phyloP scores from a whole-genome alignment of 176 grass and related monocot genomes.

The barley (Hordeum vulgare) region DNA sequence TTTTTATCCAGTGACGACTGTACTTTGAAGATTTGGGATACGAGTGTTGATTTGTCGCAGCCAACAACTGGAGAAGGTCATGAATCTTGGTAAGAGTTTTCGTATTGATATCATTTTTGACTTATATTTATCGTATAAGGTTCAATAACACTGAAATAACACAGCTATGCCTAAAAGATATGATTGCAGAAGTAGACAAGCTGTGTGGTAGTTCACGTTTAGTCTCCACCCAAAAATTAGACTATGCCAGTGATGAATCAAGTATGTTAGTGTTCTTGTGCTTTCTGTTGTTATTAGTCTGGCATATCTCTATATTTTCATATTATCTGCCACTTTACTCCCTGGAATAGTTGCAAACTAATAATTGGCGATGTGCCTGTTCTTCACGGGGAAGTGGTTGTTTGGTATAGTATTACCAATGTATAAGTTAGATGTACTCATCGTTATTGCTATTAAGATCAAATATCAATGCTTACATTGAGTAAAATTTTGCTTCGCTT shows the following conservation, averaged over 20 bases:
- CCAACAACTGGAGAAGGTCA: conserved; percentile 32
- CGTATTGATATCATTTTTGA: background rate
- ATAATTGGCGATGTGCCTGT: background rate
- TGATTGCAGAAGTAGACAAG: background rate
- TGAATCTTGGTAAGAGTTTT: conserved; percentile 63
- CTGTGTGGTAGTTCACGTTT: background rate
- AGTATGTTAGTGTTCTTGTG: background rate
- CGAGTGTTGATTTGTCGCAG: conserved; percentile 51
- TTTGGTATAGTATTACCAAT: background rate
- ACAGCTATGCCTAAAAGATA: background rate
- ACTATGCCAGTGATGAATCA: background rate
- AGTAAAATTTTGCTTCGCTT: background rate
- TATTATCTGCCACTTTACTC: background rate
- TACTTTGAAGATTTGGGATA: conserved; percentile 90
- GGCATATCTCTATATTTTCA: background rate
- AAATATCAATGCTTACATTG: background rate
- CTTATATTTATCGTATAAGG: background rate
- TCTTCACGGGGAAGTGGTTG: conserved; percentile 6
- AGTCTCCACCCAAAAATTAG: background rate
- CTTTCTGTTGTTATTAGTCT: background rate
- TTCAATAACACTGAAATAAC: background rate
- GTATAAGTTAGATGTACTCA: background rate
- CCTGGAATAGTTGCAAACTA: background rate
- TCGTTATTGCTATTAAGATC: background rate
- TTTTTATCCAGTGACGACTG: conserved; percentile 75